A percentile compares a stretch with the other conserved stretches of the same genome.
Conservation (phyloP, 164 flowering plant species). For the Dillenia suffruticosa region DNA sequence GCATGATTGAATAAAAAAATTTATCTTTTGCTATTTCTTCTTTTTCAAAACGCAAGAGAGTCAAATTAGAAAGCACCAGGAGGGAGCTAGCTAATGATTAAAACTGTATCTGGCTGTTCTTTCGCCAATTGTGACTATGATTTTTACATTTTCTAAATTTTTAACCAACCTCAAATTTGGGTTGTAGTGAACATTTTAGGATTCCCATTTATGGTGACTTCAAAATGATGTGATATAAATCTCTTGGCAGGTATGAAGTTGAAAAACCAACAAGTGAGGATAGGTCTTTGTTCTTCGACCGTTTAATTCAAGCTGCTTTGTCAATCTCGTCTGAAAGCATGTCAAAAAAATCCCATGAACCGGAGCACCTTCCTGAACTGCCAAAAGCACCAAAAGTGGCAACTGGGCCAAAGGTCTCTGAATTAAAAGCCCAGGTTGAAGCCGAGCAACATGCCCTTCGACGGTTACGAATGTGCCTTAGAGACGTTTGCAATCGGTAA, state of each 20-base stretch:
- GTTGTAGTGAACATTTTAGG: no score
- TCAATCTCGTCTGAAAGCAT: slow-evolving; percentile 50
- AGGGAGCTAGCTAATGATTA: no score
- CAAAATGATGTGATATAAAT: not conserved
- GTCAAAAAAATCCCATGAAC: slow-evolving; percentile 32
- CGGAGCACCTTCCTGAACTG: slow-evolving; percentile 60
- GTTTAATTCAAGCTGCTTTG: slow-evolving; percentile 70
- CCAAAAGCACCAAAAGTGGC: slow-evolving; percentile 83
- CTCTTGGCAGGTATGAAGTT: slow-evolving; percentile 56
- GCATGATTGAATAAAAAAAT: no score
- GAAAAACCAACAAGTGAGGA: slow-evolving; percentile 62
- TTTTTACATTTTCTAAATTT: no score
- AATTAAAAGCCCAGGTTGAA: slow-evolving; percentile 88
- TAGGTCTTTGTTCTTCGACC: slow-evolving; percentile 67
- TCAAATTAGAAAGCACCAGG: no score
- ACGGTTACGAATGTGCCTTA: slow-evolving; percentile 92
- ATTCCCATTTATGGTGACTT: no score
- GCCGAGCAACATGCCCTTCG: slow-evolving; percentile 99
- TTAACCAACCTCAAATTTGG: no score
- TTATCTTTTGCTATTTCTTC: no score
- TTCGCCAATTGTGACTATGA: no score
- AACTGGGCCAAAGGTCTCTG: slow-evolving; percentile 86
- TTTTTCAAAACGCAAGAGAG: no score
- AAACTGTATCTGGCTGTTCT: no score
- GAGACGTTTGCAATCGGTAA: slow-evolving; percentile 97